Base-by-base conservation (phyloP, 2,329 filamentous ascomycete species). In the Claviceps maximensis region DNA sequence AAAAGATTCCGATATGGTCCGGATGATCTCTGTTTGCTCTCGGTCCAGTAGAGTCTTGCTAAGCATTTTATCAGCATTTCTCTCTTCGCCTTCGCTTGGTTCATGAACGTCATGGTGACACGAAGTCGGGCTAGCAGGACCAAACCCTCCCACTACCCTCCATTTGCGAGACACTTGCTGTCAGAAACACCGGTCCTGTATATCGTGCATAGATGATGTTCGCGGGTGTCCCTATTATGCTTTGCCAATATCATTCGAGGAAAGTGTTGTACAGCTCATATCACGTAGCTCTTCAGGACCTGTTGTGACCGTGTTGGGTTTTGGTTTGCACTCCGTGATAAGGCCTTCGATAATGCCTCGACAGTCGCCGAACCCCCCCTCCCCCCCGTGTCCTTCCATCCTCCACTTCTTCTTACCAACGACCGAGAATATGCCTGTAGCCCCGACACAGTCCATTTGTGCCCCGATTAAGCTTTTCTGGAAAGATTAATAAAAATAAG, bases 21-120 rank as follows among this genome's bases (percentile, higher is more conserved):
- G 44, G 44, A 47, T 17, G 23, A 38, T 50, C 33, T 38, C 49
- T 48, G 49, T 46, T 52, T 52, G 49, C 40, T 45, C n/a, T 25
- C 21, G 17, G 19, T 13, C 29, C 31, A 36, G 36, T 13, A 40
- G 38, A 52, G 27, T 21, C 38, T 49, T 38, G 41, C 29, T 31
- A 41, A 31, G 9, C n/a, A 23, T 51, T 12, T 27, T 27, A 25
- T 38, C 48, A 29, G 19, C 36, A 44, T 17, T 33, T n/a, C 23
- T 47, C 47, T 25, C 25, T 8, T 33, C 23, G 21, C 21, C 45
- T 33, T 49, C 53, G 53, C 53, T 52, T 45, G 49, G 27, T 31
- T 13, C 13, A 15, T 33, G 23, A 44, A 44, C 40, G 8, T 47
- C 31, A 41, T 27, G 42, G 47, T 45, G 40, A 47, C 45, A 53